These are phyloP conservation scores for Crithidia expoeki DNA, from an alignment of 208 protist genomes.

Conservation along the genomic window DNA sequence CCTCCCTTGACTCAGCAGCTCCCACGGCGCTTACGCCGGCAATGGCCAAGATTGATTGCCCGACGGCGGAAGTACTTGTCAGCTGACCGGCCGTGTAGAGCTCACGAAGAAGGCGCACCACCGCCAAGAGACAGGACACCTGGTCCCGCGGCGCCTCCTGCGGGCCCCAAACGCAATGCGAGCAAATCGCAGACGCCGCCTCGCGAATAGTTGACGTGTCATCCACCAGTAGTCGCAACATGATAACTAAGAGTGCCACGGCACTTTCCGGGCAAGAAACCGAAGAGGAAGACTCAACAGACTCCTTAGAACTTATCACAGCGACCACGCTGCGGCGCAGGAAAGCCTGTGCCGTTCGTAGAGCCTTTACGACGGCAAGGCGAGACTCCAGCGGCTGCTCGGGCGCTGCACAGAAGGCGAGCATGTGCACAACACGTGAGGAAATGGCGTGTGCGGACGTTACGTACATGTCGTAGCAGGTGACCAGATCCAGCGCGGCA, in stretches of 20 bases:
- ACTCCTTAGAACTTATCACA: not conserved
- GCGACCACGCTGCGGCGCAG: conserved; percentile 12
- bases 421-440: conserved; percentile 28
- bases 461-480: conserved; percentile 23
- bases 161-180: conserved; percentile 19
- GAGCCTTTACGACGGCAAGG: conserved; percentile 54
- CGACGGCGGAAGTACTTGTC: not conserved
- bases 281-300: not conserved
- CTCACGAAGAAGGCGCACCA: conserved; percentile 44
- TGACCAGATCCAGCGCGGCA: conserved; percentile 46
- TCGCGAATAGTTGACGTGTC: conserved; percentile 72
- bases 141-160: conserved; percentile 45
- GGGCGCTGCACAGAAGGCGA: conserved; percentile 57
- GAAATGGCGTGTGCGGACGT: conserved; percentile 21
- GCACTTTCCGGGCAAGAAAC: conserved; percentile 1
- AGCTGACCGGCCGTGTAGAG: conserved; percentile 15
- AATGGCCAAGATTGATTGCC: not conserved
- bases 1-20: conserved; percentile 2
- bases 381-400: conserved; percentile 58
- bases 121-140: conserved; percentile 57
- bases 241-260: conserved; percentile 48
- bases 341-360: conserved; percentile 31
- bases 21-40: not conserved
- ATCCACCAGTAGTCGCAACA: conserved; percentile 77
- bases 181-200: conserved; percentile 39